Conservation (phyloP, 176 grass and related monocot genomes). For the Juncus inflexus region DNA sequence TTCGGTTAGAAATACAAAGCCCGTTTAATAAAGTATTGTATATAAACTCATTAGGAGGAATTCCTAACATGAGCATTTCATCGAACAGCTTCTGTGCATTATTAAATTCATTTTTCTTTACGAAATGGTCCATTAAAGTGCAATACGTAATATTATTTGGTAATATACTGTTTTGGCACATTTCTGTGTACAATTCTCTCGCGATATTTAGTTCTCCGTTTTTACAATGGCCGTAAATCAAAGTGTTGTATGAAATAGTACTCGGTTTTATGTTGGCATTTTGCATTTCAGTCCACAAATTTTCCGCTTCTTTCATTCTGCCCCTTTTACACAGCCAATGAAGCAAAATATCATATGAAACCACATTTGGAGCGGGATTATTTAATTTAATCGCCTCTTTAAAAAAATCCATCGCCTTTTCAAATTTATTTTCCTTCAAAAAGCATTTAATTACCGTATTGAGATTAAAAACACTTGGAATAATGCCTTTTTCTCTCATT, state of each 20-base stretch:
- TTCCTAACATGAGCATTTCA: slow-evolving; percentile 50
- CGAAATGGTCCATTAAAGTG: slow-evolving; percentile 58
- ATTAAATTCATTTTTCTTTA: slow-evolving; percentile 46
- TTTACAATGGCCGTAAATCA: slow-evolving; percentile 61
- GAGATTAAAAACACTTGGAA: slow-evolving; percentile 30
- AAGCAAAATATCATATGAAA: slow-evolving; percentile 56
- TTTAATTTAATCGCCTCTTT: slow-evolving; percentile 33
- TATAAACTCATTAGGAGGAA: slow-evolving; percentile 57
- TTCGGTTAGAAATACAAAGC: slow-evolving; percentile 31
- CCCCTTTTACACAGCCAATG: slow-evolving; percentile 49
- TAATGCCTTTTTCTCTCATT: slow-evolving; percentile 55
- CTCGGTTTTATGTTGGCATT: slow-evolving; percentile 43
- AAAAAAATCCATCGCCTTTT: slow-evolving; percentile 49
- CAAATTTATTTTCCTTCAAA: slow-evolving; percentile 47
- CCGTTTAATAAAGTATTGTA: slow-evolving; percentile 78
- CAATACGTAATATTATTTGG: slow-evolving; percentile 71
- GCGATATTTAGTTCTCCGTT: slow-evolving; percentile 62
- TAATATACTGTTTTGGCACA: slow-evolving; percentile 41
- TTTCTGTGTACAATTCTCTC: slow-evolving; percentile 51
- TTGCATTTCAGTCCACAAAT: slow-evolving; percentile 60
- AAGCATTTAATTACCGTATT: slow-evolving; percentile 56
- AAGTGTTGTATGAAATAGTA: slow-evolving; percentile 38
- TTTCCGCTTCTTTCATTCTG: slow-evolving; percentile 45
- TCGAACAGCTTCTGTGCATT: slow-evolving; percentile 46
- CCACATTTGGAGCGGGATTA: slow-evolving; percentile 34